Conservation (phyloP, 805 yeast species). For the Pichia kluyveri region DNA sequence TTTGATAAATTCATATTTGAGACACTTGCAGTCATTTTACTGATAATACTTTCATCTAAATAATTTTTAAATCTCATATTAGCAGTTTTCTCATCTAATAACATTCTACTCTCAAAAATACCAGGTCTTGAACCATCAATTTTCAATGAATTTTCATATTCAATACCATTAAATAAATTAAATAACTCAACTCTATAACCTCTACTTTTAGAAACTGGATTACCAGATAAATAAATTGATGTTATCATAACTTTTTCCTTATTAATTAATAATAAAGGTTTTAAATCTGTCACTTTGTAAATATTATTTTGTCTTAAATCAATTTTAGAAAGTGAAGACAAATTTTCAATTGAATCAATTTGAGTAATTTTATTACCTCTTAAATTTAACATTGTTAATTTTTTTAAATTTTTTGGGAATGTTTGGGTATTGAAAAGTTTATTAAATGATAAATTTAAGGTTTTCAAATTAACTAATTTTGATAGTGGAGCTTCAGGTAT, state of each 20-base stretch:
- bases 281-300: conserved; percentile 28
- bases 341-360: conserved; percentile 37
- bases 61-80: conserved; percentile 34
- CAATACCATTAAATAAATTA: conserved; percentile 47
- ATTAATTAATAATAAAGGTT: conserved; percentile 29
- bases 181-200: conserved; percentile 46
- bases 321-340: conserved; percentile 36
- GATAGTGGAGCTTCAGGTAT: conserved; percentile 45
- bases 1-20: conserved; percentile 26
- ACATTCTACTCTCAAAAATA: conserved; percentile 47
- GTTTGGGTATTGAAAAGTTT: conserved; percentile 25
- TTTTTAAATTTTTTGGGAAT: conserved; percentile 32
- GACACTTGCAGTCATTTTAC: conserved; percentile 29
- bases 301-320: conserved; percentile 44
- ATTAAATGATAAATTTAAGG: conserved; percentile 45
- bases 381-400: conserved; percentile 39
- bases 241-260: conserved; percentile 14
- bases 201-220: conserved; percentile 29
- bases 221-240: conserved; percentile 28
- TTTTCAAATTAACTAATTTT: conserved; percentile 38
- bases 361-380: conserved; percentile 37
- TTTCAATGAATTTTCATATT: conserved; percentile 36
- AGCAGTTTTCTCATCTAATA: conserved; percentile 42
- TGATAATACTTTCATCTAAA: conserved; percentile 27
- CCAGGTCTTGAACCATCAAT: conserved; percentile 57